A percentile compares a stretch with the other conserved stretches of the same genome.
phyloP scores from a whole-genome alignment of 306 rosid species.

The Pterocarpus macrocarpus region DNA sequence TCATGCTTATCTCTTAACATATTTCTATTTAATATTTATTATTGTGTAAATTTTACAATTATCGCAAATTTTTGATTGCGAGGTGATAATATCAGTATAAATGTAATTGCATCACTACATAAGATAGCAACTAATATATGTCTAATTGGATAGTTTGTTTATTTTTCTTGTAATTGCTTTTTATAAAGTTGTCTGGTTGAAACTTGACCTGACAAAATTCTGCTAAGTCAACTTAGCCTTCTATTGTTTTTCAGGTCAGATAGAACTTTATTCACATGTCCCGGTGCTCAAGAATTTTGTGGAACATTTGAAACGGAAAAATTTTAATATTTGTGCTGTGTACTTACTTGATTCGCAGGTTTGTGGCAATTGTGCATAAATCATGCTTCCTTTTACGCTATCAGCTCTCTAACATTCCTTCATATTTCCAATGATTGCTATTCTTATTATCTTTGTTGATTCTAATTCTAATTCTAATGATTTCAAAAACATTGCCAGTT shows the following conservation, averaged over 20 bases:
- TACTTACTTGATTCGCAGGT: slow-evolving; percentile 98
- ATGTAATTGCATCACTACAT: not conserved
- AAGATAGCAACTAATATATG: not conserved
- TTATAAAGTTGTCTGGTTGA: slow-evolving; percentile 26
- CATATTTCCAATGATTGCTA: not conserved
- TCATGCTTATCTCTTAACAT: slow-evolving; percentile 19
- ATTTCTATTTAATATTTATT: not conserved
- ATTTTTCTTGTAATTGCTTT: not conserved
- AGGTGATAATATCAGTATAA: slow-evolving; percentile 26
- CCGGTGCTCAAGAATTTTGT: slow-evolving; percentile 85
- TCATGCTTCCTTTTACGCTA: slow-evolving; percentile 23
- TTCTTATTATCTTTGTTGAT: slow-evolving; percentile 16
- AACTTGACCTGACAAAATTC: slow-evolving; percentile 9
- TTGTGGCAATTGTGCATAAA: slow-evolving; percentile 36
- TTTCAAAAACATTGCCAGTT: slow-evolving; percentile 57
- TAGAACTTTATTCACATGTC: slow-evolving; percentile 92
- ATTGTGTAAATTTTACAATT: not conserved
- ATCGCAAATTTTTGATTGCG: not conserved
- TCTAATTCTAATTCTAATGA: not conserved
- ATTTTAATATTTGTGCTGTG: slow-evolving; percentile 88
- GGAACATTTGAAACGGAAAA: slow-evolving; percentile 81
- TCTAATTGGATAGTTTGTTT: not conserved
- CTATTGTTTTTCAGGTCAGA: slow-evolving; percentile 73
- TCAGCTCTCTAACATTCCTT: slow-evolving; percentile 6
- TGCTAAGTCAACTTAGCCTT: slow-evolving; percentile 26